Evolutionary conservation across 768 basidiomycete genomes (phyloP).

Genomic region (Mycena galericulata): DNA sequence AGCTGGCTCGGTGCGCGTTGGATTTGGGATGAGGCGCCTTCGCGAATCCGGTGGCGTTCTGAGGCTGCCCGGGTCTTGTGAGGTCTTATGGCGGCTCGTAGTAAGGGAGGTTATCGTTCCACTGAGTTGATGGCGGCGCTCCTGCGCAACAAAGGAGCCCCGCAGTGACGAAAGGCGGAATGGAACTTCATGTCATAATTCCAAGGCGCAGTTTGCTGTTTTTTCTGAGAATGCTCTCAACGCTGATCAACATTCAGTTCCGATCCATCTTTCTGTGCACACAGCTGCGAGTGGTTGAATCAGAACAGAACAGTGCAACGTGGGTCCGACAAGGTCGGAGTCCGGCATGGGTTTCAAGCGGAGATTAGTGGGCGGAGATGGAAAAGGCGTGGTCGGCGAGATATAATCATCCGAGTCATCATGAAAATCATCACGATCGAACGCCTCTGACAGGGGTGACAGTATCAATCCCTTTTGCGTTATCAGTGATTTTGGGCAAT

Average conservation of each 20-base stretch:
- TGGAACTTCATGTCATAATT: background rate
- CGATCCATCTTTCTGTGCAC: background rate
- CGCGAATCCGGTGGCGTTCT: slow-evolving; percentile 2
- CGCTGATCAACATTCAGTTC: background rate
- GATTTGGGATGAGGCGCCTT: background rate
- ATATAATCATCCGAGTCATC: background rate
- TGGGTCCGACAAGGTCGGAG: slow-evolving; percentile 1
- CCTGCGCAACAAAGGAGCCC: slow-evolving; percentile 6
- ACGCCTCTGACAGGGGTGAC: background rate
- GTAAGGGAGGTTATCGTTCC: background rate
- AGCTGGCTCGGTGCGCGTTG: background rate
- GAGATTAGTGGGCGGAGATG: slow-evolving; percentile 12
- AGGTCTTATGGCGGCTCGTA: background rate
- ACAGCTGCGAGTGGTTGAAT: background rate
- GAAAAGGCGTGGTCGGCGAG: background rate
- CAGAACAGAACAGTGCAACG: background rate
- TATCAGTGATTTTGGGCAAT: background rate
- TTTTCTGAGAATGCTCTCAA: background rate
- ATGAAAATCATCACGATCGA: slow-evolving; percentile 21
- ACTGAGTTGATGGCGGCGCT: background rate
- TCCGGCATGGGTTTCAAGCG: background rate
- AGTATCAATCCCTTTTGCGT: slow-evolving; percentile 1
- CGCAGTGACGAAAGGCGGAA: background rate
- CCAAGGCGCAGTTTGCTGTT: no score
- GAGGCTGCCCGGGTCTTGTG: background rate